phyloP scores from a whole-genome alignment of 495 filamentous ascomycete species.

The Penicillium coprophilum region DNA sequence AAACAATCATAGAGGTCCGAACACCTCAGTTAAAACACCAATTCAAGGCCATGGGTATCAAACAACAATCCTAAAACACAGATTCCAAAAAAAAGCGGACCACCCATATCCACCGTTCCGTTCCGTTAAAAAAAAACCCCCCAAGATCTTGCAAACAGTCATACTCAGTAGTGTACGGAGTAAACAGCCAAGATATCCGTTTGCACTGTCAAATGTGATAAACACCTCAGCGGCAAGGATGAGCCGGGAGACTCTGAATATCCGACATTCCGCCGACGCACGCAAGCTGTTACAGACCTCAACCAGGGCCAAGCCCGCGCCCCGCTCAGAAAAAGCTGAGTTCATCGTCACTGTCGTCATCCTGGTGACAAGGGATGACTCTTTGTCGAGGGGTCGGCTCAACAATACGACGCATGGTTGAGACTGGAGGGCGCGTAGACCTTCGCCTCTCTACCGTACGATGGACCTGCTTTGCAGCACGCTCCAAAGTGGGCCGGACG shows the following conservation, averaged over 20 bases:
- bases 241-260: background rate
- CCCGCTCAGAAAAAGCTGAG: slow-evolving; percentile 41
- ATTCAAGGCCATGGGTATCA: slow-evolving; percentile 23
- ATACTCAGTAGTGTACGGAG: background rate
- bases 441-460: slow-evolving; percentile 24
- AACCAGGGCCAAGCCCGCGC: background rate
- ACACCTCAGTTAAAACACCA: slow-evolving; percentile 10
- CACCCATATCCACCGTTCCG: slow-evolving; percentile 6
- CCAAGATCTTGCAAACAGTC: background rate
- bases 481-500: slow-evolving; percentile 4
- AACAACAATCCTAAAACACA: slow-evolving; percentile 22
- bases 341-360: slow-evolving; percentile 47
- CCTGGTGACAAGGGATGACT: slow-evolving; percentile 32
- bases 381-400: slow-evolving; percentile 4
- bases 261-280: background rate
- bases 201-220: slow-evolving; percentile 3
- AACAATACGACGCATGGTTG: background rate
- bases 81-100: slow-evolving; percentile 10
- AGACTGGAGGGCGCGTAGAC: slow-evolving; percentile 16
- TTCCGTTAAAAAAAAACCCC: too few species aligned
- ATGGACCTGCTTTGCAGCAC: slow-evolving; percentile 21
- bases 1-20: background rate
- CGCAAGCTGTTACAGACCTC: background rate
- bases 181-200: slow-evolving; percentile 3
- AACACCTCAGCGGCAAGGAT: background rate